phyloP scores from a whole-genome alignment of 1,284 basidiomycete genomes.

The Exobasidium cylindrosporum region DNA sequence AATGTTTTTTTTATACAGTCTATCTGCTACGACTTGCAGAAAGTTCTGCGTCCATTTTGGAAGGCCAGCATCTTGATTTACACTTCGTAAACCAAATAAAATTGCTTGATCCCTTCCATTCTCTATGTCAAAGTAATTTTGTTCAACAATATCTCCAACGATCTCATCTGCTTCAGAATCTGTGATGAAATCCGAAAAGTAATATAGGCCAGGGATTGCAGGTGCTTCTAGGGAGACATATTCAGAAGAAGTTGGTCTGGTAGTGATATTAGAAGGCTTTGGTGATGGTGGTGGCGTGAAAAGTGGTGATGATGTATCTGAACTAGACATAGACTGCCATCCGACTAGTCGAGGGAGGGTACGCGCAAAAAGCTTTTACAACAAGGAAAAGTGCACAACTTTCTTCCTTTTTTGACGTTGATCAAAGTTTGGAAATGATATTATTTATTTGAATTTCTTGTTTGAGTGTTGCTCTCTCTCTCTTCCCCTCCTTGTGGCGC shows the following conservation, averaged over 20 bases:
- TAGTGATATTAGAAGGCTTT: neutral
- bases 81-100: neutral
- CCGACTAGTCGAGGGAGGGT: too few species aligned
- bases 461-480: too few species aligned
- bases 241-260: neutral
- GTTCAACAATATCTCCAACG: neutral
- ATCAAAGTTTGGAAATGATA: too few species aligned
- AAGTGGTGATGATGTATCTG: slow-evolving; percentile 2
- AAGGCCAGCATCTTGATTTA: neutral
- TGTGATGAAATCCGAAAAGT: neutral
- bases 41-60: neutral
- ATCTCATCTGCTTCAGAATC: neutral
- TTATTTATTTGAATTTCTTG: too few species aligned
- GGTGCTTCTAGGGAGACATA: neutral
- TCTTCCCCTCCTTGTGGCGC: too few species aligned
- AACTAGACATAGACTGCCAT: too few species aligned
- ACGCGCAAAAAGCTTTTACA: too few species aligned
- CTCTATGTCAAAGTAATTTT: slow-evolving; percentile 1
- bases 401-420: too few species aligned
- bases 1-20: neutral
- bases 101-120: slow-evolving; percentile 9
- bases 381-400: too few species aligned
- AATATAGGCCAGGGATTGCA: neutral
- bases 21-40: neutral
- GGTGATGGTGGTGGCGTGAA: neutral